phyloP scores from a whole-genome alignment of 768 basidiomycete species.

The Favolaschia claudopus region DNA sequence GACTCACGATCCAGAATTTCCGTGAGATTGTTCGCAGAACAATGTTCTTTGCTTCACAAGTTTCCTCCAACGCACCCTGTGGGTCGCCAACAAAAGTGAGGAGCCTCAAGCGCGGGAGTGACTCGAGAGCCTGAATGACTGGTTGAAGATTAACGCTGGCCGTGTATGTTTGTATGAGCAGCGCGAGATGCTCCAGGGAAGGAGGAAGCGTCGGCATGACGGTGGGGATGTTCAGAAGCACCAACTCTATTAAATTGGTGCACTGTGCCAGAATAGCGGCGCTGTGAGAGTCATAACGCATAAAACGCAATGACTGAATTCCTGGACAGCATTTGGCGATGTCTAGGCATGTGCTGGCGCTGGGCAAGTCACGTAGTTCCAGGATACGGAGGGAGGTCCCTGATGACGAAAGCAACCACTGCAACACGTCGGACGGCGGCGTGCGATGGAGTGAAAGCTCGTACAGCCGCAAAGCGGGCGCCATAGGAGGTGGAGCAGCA shows the following conservation, averaged over 20 bases:
- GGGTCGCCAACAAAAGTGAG: conserved; percentile 44
- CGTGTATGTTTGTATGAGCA: conserved; percentile 39
- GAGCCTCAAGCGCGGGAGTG: conserved; percentile 42
- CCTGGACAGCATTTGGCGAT: conserved; percentile 39
- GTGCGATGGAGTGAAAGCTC: conserved; percentile 49
- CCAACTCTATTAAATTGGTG: conserved; percentile 47
- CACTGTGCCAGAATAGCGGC: conserved; percentile 45
- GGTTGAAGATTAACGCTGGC: conserved; percentile 32
- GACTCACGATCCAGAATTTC: conserved; percentile 47
- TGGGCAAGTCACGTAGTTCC: conserved; percentile 47
- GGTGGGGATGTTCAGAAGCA: conserved; percentile 44
- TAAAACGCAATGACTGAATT: conserved; percentile 53
- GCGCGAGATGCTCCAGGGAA: conserved; percentile 49
- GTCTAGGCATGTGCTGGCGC: conserved; percentile 28
- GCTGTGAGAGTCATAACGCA: conserved; percentile 41
- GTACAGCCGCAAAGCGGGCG: conserved; percentile 40
- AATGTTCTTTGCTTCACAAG: conserved; percentile 39
- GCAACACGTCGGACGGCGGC: conserved; percentile 34
- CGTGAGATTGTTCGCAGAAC: conserved; percentile 35
- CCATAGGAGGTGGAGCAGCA: conserved; percentile 37
- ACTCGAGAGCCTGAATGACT: conserved; percentile 39
- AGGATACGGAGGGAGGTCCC: conserved; percentile 44
- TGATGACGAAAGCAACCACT: conserved; percentile 49
- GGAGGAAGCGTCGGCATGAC: conserved; percentile 41
- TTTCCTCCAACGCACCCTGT: conserved; percentile 24